Conservation (phyloP, 129 eudicot genomes). For the Flaveria brownii region DNA sequence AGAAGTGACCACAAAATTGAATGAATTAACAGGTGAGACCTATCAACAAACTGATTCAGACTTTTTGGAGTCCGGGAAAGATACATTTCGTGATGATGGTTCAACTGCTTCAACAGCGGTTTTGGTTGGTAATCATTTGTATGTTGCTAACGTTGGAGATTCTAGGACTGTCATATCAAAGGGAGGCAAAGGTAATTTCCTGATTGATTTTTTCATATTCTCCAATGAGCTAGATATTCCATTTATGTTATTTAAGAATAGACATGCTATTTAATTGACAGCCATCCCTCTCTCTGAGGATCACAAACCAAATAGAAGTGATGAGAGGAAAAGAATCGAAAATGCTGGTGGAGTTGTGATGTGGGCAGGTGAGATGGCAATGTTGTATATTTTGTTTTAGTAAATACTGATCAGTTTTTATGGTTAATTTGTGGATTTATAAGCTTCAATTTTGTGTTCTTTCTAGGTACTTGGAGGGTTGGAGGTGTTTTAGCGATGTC, state of each 20-base stretch:
- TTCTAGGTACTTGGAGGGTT: conserved; percentile 91
- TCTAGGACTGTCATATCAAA: conserved; percentile 85
- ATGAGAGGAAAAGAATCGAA: conserved; percentile 89
- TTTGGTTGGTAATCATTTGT: conserved; percentile 78
- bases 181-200: conserved; percentile 70
- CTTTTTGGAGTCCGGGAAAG: conserved; percentile 81
- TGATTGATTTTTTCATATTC: conserved; percentile 6
- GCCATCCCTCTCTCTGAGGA: conserved; percentile 90
- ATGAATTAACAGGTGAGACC: conserved; percentile 60
- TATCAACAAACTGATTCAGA: conserved; percentile 70
- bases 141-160: conserved; percentile 97
- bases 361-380: conserved; percentile 74
- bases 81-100: conserved; percentile 87
- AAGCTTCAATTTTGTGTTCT: conserved; percentile 7
- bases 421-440: background rate
- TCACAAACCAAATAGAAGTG: conserved; percentile 89
- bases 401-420: background rate
- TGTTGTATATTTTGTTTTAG: background rate
- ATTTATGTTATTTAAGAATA: background rate
- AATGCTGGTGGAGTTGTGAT: conserved; percentile 94
- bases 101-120: conserved; percentile 96
- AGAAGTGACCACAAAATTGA: conserved; percentile 21
- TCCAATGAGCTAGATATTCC: background rate
- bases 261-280: conserved; percentile 31
- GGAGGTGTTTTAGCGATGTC: conserved; percentile 98